phyloP scores from a whole-genome alignment of 1,139 yeast species.

The Blastobotrys raffinosifermentans region DNA sequence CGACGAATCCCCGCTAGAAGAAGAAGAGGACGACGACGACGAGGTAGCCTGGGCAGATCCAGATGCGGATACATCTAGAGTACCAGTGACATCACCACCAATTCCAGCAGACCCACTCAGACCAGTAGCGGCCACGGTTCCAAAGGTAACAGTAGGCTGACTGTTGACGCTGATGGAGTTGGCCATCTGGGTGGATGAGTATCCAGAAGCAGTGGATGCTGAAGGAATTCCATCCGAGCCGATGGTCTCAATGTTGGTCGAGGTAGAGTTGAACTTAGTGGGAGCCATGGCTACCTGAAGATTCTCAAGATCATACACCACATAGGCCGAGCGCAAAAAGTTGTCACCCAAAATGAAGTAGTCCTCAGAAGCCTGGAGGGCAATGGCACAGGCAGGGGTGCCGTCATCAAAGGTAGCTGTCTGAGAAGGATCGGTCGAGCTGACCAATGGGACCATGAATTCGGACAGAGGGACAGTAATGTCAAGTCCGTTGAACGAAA shows the following conservation, averaged over 20 bases:
- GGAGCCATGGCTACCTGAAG: constrained; percentile 62
- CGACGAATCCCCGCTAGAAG: too few relatives aligned
- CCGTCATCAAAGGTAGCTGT: constrained; percentile 20
- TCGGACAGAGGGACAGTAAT: constrained; percentile 25
- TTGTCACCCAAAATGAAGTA: constrained; percentile 60
- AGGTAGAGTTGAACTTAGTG: constrained; percentile 32
- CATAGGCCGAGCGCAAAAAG: constrained; percentile 64
- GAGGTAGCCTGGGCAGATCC: too few relatives aligned
- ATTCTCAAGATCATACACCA: constrained; percentile 69
- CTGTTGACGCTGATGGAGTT: constrained; percentile 2
- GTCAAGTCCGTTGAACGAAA: constrained; percentile 28
- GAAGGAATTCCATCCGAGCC: constrained; percentile 24
- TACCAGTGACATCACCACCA: neutral
- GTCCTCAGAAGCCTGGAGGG: constrained; percentile 7
- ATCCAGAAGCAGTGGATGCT: constrained; percentile 25
- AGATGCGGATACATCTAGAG: too few relatives aligned
- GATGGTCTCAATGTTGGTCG: constrained; percentile 23
- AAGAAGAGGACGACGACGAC: too few relatives aligned
- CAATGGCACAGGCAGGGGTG: constrained; percentile 24
- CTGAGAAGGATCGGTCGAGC: constrained; percentile 1
- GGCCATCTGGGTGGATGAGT: constrained; percentile 16
- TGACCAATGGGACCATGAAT: constrained; percentile 19
- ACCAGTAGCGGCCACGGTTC: neutral
- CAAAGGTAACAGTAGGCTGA: neutral
- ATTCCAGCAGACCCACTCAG: neutral